Base-by-base conservation (phyloP, 164 flowering plant species). In the Macadamia tetraphylla region DNA sequence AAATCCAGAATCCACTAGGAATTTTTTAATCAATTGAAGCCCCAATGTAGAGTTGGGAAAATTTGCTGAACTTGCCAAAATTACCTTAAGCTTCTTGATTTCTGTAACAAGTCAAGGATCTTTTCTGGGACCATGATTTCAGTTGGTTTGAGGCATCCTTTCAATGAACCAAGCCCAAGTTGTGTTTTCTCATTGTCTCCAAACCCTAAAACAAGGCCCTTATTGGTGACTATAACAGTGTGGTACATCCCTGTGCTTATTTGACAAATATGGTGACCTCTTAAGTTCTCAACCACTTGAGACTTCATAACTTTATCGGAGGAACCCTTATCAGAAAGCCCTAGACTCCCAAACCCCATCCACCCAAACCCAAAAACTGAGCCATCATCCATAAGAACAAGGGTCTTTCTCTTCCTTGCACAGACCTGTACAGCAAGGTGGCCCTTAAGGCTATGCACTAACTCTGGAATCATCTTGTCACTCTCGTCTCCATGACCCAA, bases 311-410 rank as follows among this genome's bases (percentile, higher is more conserved):
- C 76, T 74, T 91, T 91, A 73, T 90, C 96, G 1, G 88, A 88
- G 43, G 67, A 71, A 13, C 89, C 88, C 70, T 82, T 74, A 62
- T 88, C 89, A 7, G 88, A 80, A 70, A 94, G 87, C 43, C 98
- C 98, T n/a, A 94, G 86, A 80, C 98, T 88, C 29, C 97, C 96
- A 75, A 87, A 94, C 0, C 86, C 96, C 91, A 89, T 89, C 94
- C 96, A 89, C 1, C 98, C 98, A 76, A 84, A 94, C 18, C 85
- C 98, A 79, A 76, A 88, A 15, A 87, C 82, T 9, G 82, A 83
- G 56, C 97, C 97, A 58, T 70, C 65, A 14, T 94, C 98, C 55
- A 79, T 73, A 48, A 94, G 77, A 58, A 94, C 91, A 79, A 91
- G 91, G 4, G 90, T 89, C 76, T 94, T 94, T 75, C 98, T 85